Base-by-base conservation (phyloP, 352 stramenopile species). In the Pythium monospermum region DNA sequence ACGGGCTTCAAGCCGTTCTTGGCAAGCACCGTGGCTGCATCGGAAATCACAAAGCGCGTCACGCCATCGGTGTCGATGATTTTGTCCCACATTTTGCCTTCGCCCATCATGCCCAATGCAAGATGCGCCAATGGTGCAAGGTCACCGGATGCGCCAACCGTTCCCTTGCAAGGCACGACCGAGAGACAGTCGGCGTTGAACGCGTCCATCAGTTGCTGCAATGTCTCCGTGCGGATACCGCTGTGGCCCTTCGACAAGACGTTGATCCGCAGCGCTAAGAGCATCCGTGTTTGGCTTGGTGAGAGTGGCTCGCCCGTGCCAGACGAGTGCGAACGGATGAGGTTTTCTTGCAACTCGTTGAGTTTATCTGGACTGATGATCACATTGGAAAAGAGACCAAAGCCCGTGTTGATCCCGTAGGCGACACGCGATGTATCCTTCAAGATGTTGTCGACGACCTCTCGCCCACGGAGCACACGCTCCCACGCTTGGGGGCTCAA, bases 331-430 rank as follows among this genome's bases (percentile, higher is more conserved):
- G 78, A 90, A 37, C 75, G 73, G 64, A 89, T 91, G 57, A 88
- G 62, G 74, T 91, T 88, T 46, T 91, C 79, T 48, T 96, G 84
- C 46, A 95, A 57, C 65, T 93, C 76, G 10, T 73, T 76, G 48
- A 96, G 77, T 61, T 94, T 89, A 46, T 92, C 75, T 32, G 77
- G 68, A 28, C 68, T 71, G 51, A 96, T 90, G 64, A 95, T 81
- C 42, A 96, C 84, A 56, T 96, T 92, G 33, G 76, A 93, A 69
- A 95, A 96, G 49, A 94, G 71, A 1, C 87, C 87, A 53, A 96
- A 96, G 61, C 85, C 87, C 57, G 87, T 96, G 73, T 96, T 96
- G 76, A 96, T 96, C 48, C 87, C 87, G 71, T 96, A 95, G 16
- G 79, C 84, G 25, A 94, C 83, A 32, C 76, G 73, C 41, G 73